Base-by-base conservation (phyloP, 2,329 filamentous ascomycete species). In the Ophiostoma himal-ulmi region DNA sequence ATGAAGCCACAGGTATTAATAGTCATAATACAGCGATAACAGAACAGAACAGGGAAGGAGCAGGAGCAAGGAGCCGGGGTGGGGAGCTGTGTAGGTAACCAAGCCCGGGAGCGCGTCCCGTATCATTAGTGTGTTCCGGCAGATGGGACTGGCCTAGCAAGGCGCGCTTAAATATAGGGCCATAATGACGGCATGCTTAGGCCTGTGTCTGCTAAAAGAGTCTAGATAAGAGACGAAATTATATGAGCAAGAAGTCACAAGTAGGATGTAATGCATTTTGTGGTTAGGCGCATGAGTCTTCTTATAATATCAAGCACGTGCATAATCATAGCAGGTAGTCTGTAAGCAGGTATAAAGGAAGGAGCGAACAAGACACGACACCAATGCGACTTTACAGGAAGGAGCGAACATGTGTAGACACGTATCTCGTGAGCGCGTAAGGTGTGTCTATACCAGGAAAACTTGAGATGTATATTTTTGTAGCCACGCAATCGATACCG, bases 41-140 rank as follows among this genome's bases (percentile, higher is more conserved):
- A 62, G 68, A 37, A 5, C 57, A 57, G n/a, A 26, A 41, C 39
- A 30, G 44, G 20, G 67, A 34, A 52, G 48, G 41, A 26, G 22
- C 54, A 30, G 36, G 36, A 39, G 62, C 54, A 34, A 60, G 26
- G 26, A 17, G 57, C n/a, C 8, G 36, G 26, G 57, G 57, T 62
- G 57, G 57, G 26, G 57, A 62, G 34, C 11, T 26, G 52, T 62
- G 57, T 26, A 62, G 57, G 57, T 26, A 26, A 62, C 57, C 57
- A 30, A 62, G 57, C 57, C 57, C 26, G 57, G 57, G 57, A 62
- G 57, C 57, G 22, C 57, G 57, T 62, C 57, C 57, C 57, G 57
- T 62, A 34, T 26, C 34, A 34, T 62, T 62, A 62, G 57, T 62
- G 26, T 62, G 52, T 57, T 57, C 57, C 57, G 57, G 57, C 14